Evolutionary conservation across 2,329 filamentous ascomycete species (phyloP).

Genomic region (Hortaea werneckii): DNA sequence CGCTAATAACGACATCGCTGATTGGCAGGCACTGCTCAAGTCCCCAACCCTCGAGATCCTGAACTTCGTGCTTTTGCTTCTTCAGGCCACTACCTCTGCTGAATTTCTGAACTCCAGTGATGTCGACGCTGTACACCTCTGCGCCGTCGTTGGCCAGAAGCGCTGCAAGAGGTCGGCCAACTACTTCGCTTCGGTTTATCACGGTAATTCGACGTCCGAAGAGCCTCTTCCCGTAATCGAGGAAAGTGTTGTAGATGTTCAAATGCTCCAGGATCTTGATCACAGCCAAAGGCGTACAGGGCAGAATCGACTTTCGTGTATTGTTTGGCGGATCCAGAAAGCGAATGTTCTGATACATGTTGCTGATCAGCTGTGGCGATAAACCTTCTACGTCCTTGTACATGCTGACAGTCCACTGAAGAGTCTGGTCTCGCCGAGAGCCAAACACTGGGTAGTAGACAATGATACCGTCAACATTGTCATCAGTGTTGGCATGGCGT

Average conservation of each 20-base stretch:
- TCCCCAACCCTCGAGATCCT: conserved; percentile 69
- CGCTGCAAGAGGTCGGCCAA: conserved; percentile 83
- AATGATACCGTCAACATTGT: conserved; percentile 74
- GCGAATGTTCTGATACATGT: conserved; percentile 98
- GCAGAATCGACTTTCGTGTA: conserved; percentile 79
- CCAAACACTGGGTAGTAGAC: conserved; percentile 99
- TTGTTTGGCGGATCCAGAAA: conserved; percentile 74
- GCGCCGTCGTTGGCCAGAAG: conserved; percentile 93
- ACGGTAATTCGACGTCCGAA: conserved; percentile 93
- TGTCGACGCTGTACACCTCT: conserved; percentile 86
- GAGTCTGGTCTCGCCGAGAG: conserved; percentile 80
- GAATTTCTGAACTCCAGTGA: conserved; percentile 85
- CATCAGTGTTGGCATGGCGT: conserved; percentile 71
- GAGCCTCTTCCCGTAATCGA: conserved; percentile 84
- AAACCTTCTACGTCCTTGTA: conserved; percentile 93
- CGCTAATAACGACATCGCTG: conserved; percentile 90
- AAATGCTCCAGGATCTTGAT: conserved; percentile 96
- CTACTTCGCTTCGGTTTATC: conserved; percentile 92
- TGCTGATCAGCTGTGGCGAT: conserved; percentile 88
- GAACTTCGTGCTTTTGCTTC: conserved; percentile 75
- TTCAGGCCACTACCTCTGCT: conserved; percentile 80
- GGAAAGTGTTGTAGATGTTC: conserved; percentile 90
- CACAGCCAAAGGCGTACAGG: conserved; percentile 89
- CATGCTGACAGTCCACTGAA: conserved; percentile 86
- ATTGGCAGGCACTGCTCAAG: conserved; percentile 73